Base-by-base conservation (phyloP, 805 yeast species). In the Metschnikowia gruessii region DNA sequence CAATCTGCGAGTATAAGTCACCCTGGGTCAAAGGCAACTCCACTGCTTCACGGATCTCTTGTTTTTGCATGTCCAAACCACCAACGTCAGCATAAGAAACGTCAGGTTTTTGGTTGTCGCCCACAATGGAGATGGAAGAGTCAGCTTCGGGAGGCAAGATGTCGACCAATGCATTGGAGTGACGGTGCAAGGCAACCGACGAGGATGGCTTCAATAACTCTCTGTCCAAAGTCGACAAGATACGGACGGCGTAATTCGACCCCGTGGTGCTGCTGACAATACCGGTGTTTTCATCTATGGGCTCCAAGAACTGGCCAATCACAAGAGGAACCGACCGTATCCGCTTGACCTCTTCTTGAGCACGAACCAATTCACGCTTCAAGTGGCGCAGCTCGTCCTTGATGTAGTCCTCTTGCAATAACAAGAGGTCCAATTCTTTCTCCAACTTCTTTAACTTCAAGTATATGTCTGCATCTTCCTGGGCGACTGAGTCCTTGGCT, bases 111-210 rank as follows among this genome's bases (percentile, higher is more conserved):
- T 95, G 96, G 59, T 88, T 87, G 36, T 92, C 95, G 28, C 96
- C 95, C 59, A 94, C 85, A 65, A 95, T 90, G 30, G 99, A 84
- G 55, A 94, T 94, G 31, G 94, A 84, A 1, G 97, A 90, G 63
- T 94, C 99, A 0, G 98, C 97, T 75, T 94, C 99, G 24, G 99
- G 99, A 22, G 99, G 99, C 61, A 94, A 74, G 47, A 95, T 94
- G 66, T 94, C 98, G 30, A 94, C 99, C 54, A 94, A 75, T 2
- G 99, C 97, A 64, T 95, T 95, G 11, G 98, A 92, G 71, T 95
- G 98, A 65, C 99, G 95, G 67, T 94, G 99, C 55, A 94, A 76
- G 1, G 99, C 99, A 28, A 94, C 99, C 12, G 96, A 87, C 30
- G 96, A 86, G 4, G 96, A 86, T 12, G 98, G 91, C 68, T 94